These are phyloP conservation scores for Asterochloris sp. DNA, from an alignment of 139 green algal species.

Conservation along the genomic window DNA sequence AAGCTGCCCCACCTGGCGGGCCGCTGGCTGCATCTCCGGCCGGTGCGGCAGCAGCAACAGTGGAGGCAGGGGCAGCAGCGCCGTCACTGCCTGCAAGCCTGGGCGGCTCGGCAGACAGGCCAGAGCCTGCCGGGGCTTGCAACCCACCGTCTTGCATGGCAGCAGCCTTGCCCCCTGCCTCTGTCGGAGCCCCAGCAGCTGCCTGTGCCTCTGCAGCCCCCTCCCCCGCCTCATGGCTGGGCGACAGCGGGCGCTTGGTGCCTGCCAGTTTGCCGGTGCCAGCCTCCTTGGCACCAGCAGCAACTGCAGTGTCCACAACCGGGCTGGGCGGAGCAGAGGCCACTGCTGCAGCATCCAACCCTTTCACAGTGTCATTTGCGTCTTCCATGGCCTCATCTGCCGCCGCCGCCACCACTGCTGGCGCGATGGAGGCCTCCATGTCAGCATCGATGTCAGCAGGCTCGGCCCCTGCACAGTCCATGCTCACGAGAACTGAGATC, in stretches of 20 bases:
- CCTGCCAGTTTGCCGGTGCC: background rate
- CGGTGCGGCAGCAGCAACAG: conserved; percentile 1
- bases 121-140: conserved; percentile 1
- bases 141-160: background rate
- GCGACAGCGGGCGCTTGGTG: background rate
- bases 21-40: background rate
- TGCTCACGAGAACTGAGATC: background rate
- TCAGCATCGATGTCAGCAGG: background rate
- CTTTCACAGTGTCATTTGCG: background rate
- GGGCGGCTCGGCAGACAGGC: background rate
- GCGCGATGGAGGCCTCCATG: conserved; percentile 5
- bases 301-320: background rate
- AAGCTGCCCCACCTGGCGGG: background rate
- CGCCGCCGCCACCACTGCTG: conserved; percentile 31
- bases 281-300: background rate
- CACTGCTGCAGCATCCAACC: conserved; percentile 1
- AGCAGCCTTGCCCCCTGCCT: conserved; percentile 1
- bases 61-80: background rate
- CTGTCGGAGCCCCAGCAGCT: background rate
- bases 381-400: conserved; percentile 19
- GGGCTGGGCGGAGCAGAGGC: conserved; percentile 38
- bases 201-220: background rate
- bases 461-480: background rate
- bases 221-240: background rate
- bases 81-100: background rate